These are phyloP conservation scores for Botryotinia convoluta DNA, from an alignment of 2,329 filamentous ascomycete species.

Conservation along the genomic window DNA sequence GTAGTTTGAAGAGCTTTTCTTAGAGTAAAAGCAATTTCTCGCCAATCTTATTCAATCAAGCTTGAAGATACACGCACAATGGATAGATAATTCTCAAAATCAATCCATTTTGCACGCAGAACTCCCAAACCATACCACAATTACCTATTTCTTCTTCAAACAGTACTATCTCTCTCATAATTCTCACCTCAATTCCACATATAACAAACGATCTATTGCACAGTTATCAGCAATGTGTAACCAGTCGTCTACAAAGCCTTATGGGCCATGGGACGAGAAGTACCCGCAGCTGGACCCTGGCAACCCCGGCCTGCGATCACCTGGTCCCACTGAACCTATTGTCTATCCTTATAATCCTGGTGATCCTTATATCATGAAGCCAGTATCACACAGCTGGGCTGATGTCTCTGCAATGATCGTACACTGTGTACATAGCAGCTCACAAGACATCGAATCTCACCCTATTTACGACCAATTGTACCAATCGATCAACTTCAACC, in stretches of 20 bases:
- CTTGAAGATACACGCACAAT: not conserved
- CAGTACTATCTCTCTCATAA: no score
- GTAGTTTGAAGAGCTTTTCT: not conserved
- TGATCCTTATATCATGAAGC: not conserved
- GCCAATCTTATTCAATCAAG: not conserved
- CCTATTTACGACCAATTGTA: not conserved
- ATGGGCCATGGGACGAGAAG: not conserved
- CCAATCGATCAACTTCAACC: not conserved
- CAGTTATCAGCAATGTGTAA: not conserved
- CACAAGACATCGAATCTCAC: not conserved
- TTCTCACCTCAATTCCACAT: accelerated
- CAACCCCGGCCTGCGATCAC: not conserved
- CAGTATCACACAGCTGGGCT: not conserved
- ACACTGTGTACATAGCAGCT: not conserved
- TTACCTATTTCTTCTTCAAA: not conserved
- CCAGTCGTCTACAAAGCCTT: no score
- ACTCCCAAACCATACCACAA: not conserved
- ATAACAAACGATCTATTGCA: not conserved
- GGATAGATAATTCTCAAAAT: not conserved
- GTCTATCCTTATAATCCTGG: not conserved
- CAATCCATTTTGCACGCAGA: not conserved
- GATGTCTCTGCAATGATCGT: not conserved
- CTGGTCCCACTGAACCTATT: no score
- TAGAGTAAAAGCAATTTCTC: not conserved
- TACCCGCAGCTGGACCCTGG: not conserved